Evolutionary conservation across 208 protist genomes (phyloP), one percentile per base, ranked within the genome.

Genomic region (Herpetomonas samuelpessoai): DNA sequence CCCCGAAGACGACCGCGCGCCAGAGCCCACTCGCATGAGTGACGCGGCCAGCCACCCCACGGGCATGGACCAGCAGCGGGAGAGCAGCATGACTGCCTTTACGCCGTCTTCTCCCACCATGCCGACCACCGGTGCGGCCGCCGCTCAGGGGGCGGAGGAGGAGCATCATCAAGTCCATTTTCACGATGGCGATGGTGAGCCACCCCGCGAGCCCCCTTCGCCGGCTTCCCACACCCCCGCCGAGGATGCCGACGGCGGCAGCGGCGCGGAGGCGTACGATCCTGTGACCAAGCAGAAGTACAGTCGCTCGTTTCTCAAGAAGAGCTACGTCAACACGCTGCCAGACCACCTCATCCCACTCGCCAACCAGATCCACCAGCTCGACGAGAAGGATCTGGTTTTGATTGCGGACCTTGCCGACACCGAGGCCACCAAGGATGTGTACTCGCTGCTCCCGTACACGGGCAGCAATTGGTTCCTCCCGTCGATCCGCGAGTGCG

Each of bases 361-460:
- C 16, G 85, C 81, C 0, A 38, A 75, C 45, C 55, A 81, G 51
- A 85, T 88, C 25, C 64, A 79, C 39, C 46, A 62, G 25, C 69
- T 88, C n/a, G 69, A 75, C 50, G 69, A 80, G 22, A 48, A 63
- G 1, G 75, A 88, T 54, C 58, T 88, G 28, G 68, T 82, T 9
- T 68, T 71, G 57, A 85, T 87, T 41, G 75, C 79, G 1, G 65
- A 79, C 10, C 47, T 89, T 6, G 71, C 81, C 9, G 67, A 87
- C 27, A 51, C 67, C n/a, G 68, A 74, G 45, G 86, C 79, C 24
- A 79, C 59, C 29, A 63, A 75, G 2, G 81, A 85, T 38, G 70
- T 93, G 6, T 91, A 93, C 65, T 91, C 86, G 14, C 65, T 86
- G 18, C 62, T 90, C 9, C 79, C 80, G 4, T 91, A 91, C 76